Evolutionary conservation across 176 grass and related monocot species (phyloP).

Genomic region (Phoenix roebelenii): DNA sequence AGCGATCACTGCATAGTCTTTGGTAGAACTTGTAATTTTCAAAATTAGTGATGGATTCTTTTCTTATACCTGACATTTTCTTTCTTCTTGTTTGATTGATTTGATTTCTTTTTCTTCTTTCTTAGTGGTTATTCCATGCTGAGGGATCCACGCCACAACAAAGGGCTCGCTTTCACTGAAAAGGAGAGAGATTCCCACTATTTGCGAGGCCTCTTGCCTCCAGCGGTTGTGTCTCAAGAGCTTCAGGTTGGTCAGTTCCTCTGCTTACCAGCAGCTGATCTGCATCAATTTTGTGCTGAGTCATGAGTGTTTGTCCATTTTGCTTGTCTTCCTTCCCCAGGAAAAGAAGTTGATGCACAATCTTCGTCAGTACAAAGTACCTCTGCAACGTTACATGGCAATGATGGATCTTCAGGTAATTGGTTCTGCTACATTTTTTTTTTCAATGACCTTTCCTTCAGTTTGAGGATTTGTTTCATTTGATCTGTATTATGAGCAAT

Average conservation of each 20-base stretch:
- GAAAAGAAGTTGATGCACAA: slow-evolving; percentile 81
- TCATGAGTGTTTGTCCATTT: neutral
- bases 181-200: slow-evolving; percentile 86
- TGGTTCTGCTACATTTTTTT: neutral
- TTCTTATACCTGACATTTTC: neutral
- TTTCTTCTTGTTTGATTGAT: slow-evolving; percentile 15
- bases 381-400: slow-evolving; percentile 80
- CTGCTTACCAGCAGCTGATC: neutral
- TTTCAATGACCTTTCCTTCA: neutral
- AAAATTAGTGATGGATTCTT: neutral
- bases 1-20: no score
- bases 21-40: neutral
- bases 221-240: slow-evolving; percentile 56
- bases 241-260: slow-evolving; percentile 41
- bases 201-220: slow-evolving; percentile 92
- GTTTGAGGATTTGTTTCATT: no score
- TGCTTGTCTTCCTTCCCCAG: slow-evolving; percentile 19
- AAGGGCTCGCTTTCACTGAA: slow-evolving; percentile 70
- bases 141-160: slow-evolving; percentile 95
- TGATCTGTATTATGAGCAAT: no score
- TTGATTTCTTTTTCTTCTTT: neutral
- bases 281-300: neutral
- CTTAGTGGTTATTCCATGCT: slow-evolving; percentile 75
- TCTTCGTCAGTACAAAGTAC: slow-evolving; percentile 72
- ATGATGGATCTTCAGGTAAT: slow-evolving; percentile 99